phyloP scores from a whole-genome alignment of 192 early-diverging fungal genomes.

The Spinellus fusiger region DNA sequence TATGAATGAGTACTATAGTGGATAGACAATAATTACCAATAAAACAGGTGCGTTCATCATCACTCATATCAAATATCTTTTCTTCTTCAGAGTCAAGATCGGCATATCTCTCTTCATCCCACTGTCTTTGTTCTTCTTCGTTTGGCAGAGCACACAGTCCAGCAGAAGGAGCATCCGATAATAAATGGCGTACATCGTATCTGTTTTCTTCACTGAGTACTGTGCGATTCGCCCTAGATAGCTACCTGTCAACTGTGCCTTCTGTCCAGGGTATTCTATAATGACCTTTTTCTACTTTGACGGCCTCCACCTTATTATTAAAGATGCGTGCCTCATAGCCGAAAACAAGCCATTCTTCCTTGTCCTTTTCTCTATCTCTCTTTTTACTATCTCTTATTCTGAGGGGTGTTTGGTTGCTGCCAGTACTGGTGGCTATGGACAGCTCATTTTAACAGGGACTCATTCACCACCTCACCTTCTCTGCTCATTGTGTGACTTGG shows the following conservation, averaged over 20 bases:
- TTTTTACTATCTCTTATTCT: conserved; percentile 1
- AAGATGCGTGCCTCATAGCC: conserved; percentile 46
- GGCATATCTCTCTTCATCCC: conserved; percentile 47
- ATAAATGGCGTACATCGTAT: conserved; percentile 58
- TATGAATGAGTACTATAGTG: neutral
- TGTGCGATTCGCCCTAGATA: neutral
- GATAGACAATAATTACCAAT: conserved; percentile 31
- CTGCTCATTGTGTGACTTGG: too few species aligned
- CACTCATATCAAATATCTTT: conserved; percentile 39
- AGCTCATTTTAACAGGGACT: neutral
- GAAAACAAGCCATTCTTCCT: conserved; percentile 40
- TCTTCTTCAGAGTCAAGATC: conserved; percentile 62
- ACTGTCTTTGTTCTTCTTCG: conserved; percentile 25
- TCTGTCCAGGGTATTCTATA: conserved; percentile 40
- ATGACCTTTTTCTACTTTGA: conserved; percentile 31
- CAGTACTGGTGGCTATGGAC: neutral
- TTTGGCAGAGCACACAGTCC: neutral
- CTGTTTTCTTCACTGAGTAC: conserved; percentile 19
- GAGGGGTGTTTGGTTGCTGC: conserved; percentile 1
- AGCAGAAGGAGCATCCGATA: conserved; percentile 34
- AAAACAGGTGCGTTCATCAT: conserved; percentile 45
- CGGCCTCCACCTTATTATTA: conserved; percentile 31
- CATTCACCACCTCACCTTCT: neutral
- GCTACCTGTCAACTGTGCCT: conserved; percentile 35
- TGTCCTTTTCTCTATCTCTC: conserved; percentile 8